Base-by-base conservation (phyloP, 1,139 yeast genomes). In the Kodamaea plutei region DNA sequence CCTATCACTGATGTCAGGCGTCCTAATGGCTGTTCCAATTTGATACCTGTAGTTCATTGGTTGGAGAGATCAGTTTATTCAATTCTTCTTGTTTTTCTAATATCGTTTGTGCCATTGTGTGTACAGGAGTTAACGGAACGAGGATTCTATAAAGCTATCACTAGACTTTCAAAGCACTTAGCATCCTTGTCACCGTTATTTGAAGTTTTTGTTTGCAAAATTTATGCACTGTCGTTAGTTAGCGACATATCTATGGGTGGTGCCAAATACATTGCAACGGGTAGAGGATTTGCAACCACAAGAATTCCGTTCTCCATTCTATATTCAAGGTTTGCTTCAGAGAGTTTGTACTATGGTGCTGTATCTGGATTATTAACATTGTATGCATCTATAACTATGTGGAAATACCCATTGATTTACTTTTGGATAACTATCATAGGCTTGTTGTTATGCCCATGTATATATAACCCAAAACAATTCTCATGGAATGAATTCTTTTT, bases 401-500 rank as follows among this genome's bases (percentile, higher is more conserved):
- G 94, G 93, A 84, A 79, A 40, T 73, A 79, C 0, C 73, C 94
- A 0, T 58, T 85, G 15, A 50, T 84, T 20, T 87, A 95, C 95
- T 85, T 87, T 55, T 84, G 89, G 81, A 65, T 84, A 6, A 82
- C 93, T 0, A 70, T 82, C 8, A 55, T 78, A 5, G 79, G 95
- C 0, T 57, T 87, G 50, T 75, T 88, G 37, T 57, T 84, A 27
- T 82, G 93, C 0, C 96, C 96, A 2, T 78, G 82, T 38, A 52
- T 87, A 4, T 87, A 83, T 61, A 87, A 87, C 46, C 95, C 96
- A 0, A 94, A 87, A 50, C 95, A 87, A 48, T 87, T 84, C 52
- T 68, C 79, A 1, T 69, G 76, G 54, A 56, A 58, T 4, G 87
- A 81, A 36, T 87, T 81, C 47, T 78, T 84, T 41, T 50, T 81